Conservation (phyloP, 2,329 filamentous ascomycete species). For the Colletotrichum sp. region DNA sequence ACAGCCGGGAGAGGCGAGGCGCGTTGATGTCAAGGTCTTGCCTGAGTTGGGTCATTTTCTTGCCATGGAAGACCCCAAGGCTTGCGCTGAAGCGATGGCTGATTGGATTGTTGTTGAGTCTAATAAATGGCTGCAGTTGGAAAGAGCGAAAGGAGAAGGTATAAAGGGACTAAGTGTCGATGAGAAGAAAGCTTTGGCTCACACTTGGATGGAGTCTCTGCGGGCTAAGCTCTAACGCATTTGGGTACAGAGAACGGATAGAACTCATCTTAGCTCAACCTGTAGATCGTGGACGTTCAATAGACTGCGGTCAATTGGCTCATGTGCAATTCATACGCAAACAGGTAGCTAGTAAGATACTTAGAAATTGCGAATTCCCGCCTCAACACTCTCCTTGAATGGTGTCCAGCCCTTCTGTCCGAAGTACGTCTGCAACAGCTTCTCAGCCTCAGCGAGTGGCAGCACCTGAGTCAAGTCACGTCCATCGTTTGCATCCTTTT, state of each 20-base stretch:
- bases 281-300: background rate
- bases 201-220: background rate
- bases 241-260: background rate
- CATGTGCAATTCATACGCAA: background rate
- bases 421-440: constrained; percentile 11
- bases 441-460: background rate
- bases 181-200: background rate
- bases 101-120: background rate
- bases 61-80: background rate
- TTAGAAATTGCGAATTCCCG: constrained; percentile 15
- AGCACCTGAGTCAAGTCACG: constrained; percentile 3
- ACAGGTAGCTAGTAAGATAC: background rate
- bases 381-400: constrained; percentile 6
- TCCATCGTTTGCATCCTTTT: background rate
- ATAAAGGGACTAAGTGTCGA: background rate
- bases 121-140: background rate
- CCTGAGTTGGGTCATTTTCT: background rate
- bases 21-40: background rate
- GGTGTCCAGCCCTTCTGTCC: constrained; percentile 8
- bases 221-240: background rate
- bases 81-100: background rate
- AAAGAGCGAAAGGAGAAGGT: background rate
- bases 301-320: background rate
- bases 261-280: background rate
- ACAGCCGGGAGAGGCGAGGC: background rate